Percentiles rank a stretch among this genome's conserved stretches.
phyloP scores from a whole-genome alignment of 805 yeast genomes.

The Candida coquimbonensis region DNA sequence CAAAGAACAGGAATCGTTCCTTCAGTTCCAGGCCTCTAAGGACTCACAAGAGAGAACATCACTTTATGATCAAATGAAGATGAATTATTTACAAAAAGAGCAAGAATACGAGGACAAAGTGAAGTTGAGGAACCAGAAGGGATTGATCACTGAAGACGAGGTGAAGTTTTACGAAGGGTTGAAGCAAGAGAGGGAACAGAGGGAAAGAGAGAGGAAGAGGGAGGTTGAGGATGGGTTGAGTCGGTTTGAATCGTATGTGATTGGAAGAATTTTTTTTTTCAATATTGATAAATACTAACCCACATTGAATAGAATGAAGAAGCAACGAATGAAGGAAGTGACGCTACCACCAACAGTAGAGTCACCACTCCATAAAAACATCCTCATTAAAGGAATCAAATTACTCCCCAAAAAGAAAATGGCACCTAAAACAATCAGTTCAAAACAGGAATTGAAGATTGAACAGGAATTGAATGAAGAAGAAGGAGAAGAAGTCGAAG shows the following conservation, averaged over 20 bases:
- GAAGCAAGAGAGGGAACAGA: conserved; percentile 4
- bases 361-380: neutral
- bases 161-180: conserved; percentile 13
- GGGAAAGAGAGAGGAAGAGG: conserved; percentile 11
- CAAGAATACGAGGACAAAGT: conserved; percentile 19
- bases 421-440: too few relatives aligned
- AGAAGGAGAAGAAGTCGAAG: too few relatives aligned
- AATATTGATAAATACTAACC: too few relatives aligned
- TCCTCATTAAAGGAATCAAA: too few relatives aligned
- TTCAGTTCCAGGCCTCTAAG: conserved; percentile 13
- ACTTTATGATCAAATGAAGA: conserved; percentile 23
- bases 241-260: conserved; percentile 10
- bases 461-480: too few relatives aligned
- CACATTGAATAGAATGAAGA: conserved; percentile 3
- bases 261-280: too few relatives aligned
- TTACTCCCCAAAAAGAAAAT: too few relatives aligned
- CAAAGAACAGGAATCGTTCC: conserved; percentile 14
- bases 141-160: conserved; percentile 16
- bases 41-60: conserved; percentile 19
- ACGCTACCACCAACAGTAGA: neutral
- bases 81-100: conserved; percentile 20
- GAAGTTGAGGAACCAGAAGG: conserved; percentile 15
- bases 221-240: conserved; percentile 16
- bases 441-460: too few relatives aligned
- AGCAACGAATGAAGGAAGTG: neutral